These are phyloP conservation scores for Copromyces sp. DNA, from an alignment of 495 filamentous ascomycete genomes.

Conservation along the genomic window DNA sequence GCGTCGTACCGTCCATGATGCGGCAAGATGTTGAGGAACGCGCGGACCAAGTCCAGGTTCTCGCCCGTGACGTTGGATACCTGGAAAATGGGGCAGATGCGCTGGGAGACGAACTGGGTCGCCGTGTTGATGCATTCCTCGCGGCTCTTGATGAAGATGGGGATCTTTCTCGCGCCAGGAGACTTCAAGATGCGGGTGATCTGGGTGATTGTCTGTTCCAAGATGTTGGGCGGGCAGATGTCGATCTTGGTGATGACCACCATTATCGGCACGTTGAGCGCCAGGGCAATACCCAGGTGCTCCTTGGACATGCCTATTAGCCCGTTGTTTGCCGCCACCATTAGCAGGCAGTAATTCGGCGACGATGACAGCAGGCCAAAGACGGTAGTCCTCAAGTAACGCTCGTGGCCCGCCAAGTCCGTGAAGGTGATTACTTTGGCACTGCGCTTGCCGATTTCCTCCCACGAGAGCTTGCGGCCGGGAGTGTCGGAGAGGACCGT, in stretches of 20 bases:
- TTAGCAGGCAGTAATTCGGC: conserved; percentile 94
- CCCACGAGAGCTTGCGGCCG: conserved; percentile 76
- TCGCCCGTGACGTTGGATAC: conserved; percentile 95
- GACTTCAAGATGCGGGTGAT: conserved; percentile 87
- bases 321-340: conserved; percentile 98
- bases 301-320: conserved; percentile 97
- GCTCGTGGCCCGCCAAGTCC: conserved; percentile 90
- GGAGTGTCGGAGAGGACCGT: conserved; percentile 71
- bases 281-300: conserved; percentile 89
- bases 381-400: conserved; percentile 90
- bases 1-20: conserved; percentile 90
- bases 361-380: conserved; percentile 91
- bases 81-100: conserved; percentile 96
- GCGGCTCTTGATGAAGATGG: conserved; percentile 88
- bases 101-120: conserved; percentile 87
- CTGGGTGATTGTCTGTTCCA: conserved; percentile 89
- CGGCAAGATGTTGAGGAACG: conserved; percentile 90
- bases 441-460: conserved; percentile 92
- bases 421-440: conserved; percentile 96
- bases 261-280: conserved; percentile 94
- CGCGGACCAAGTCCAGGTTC: conserved; percentile 66
- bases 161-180: conserved; percentile 88
- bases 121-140: conserved; percentile 92
- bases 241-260: conserved; percentile 98
- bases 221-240: conserved; percentile 92